Percentiles rank a stretch among this genome's conserved stretches.
These are phyloP conservation scores for Postia placenta DNA, from an alignment of 768 basidiomycete genomes.

Conservation along the genomic window DNA sequence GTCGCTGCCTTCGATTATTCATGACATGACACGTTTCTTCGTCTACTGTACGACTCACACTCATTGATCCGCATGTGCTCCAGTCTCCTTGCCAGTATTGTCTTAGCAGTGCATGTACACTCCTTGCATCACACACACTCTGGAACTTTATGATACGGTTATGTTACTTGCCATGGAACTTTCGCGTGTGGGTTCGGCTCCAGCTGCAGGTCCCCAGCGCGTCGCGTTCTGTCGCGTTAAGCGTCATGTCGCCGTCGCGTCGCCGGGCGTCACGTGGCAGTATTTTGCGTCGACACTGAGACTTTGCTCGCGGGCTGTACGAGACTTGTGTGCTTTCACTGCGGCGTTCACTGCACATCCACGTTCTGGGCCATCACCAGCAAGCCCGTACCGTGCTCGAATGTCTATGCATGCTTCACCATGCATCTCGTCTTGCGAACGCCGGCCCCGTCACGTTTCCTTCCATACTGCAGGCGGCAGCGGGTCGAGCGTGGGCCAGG, in stretches of 20 bases:
- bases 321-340: neutral
- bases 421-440: conserved; percentile 27
- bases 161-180: conserved; percentile 5
- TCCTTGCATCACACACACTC: too few species aligned
- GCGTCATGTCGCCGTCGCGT: neutral
- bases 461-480: conserved; percentile 40
- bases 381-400: conserved; percentile 10
- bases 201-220: neutral
- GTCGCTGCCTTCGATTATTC: too few species aligned
- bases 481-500: conserved; percentile 38
- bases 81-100: too few species aligned
- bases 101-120: conserved; percentile 9
- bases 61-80: too few species aligned
- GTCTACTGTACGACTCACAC: too few species aligned
- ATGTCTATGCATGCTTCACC: conserved; percentile 35
- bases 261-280: conserved; percentile 15
- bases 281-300: too few species aligned
- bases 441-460: conserved; percentile 25
- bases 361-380: conserved; percentile 1
- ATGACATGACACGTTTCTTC: too few species aligned
- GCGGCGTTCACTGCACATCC: neutral
- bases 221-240: conserved; percentile 10
- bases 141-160: too few species aligned
- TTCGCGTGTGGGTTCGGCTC: neutral
- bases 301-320: neutral